Evolutionary conservation across 208 protist species (phyloP), one percentile per base, ranked within the genome.

Genomic region (Entamoeba nuttalli): DNA sequence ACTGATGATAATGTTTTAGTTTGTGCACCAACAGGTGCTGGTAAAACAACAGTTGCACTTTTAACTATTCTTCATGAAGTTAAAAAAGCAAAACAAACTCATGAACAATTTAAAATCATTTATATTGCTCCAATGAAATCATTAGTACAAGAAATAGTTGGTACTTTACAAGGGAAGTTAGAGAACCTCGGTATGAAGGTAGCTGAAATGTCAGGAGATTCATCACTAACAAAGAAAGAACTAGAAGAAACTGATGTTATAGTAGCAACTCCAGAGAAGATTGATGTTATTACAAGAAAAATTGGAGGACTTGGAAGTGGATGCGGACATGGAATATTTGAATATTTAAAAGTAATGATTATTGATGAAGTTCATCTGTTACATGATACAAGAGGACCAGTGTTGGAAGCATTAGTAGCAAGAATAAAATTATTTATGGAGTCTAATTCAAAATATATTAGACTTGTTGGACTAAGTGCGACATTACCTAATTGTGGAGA

Each of bases 101-200:
- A 97, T 11, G 96, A 98, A 35, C 52, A 95, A 97, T 95, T 99
- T 93, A 99, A 99, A 97, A 98, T 99, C 96, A 98, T 99, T 14
- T 99, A 99, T 97, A 97, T 99, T 41, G 99, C 99, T 0, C 99
- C 99, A 5, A 99, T 99, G 99, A 99, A 99, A 97, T 98, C 99
- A 21, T 97, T 99, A 3, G 99, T 99, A 52, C 98, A 99, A 96
- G 99, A 99, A 97, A 99, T 99, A 95, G 98, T 99, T 52, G 96
- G 97, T 19, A 99, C 98, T 48, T 93, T 95, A 19, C 14, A 21
- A n/a, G 50, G n/a, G 0, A 95, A 62, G 55, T 44, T 95, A 3
- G 35, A 52, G 4, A 21, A 44, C 5, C 55, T 94, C 17, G 41
- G 44, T 14, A 97, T 99, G 50, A 97, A 95, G 21, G 96, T 97